A percentile compares a stretch with the other conserved stretches of the same genome.
phyloP scores from a whole-genome alignment of 306 rosid genomes.

The Carpinus fangiana region DNA sequence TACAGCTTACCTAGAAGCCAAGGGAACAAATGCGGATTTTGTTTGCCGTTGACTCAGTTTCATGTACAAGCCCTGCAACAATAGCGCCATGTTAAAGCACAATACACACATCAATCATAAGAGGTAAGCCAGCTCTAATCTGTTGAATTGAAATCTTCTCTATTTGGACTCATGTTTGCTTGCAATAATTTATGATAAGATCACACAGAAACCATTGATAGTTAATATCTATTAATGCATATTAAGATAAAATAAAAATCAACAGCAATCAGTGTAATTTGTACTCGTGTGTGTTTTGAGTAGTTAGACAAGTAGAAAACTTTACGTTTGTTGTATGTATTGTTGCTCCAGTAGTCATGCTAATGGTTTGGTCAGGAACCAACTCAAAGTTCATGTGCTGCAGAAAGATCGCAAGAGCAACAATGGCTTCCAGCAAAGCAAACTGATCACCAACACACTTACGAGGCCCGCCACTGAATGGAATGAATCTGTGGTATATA shows the following conservation, averaged over 20 bases:
- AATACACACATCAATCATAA: neutral
- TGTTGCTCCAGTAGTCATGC: constrained; percentile 98
- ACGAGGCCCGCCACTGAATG: constrained; percentile 95
- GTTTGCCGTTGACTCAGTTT: constrained; percentile 64
- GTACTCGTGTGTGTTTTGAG: constrained; percentile 8
- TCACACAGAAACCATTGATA: neutral
- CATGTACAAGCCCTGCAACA: constrained; percentile 95
- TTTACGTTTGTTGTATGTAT: constrained; percentile 93
- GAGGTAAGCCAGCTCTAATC: constrained; percentile 2
- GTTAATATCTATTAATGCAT: neutral
- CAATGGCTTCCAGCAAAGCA: constrained; percentile 81
- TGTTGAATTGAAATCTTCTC: neutral
- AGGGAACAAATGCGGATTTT: constrained; percentile 34
- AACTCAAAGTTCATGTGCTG: constrained; percentile 79
- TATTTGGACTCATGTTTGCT: neutral
- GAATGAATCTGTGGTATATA: constrained; percentile 73
- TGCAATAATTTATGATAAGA: neutral
- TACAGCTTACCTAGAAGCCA: constrained; percentile 29
- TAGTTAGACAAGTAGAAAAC: constrained; percentile 13
- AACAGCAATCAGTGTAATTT: constrained; percentile 1
- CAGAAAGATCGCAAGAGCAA: constrained; percentile 77
- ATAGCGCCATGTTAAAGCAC: constrained; percentile 27
- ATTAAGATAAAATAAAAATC: neutral
- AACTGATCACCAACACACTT: constrained; percentile 98
- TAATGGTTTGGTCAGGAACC: constrained; percentile 80